Base-by-base conservation (phyloP, 805 yeast species). In the Ogataea allantospora region DNA sequence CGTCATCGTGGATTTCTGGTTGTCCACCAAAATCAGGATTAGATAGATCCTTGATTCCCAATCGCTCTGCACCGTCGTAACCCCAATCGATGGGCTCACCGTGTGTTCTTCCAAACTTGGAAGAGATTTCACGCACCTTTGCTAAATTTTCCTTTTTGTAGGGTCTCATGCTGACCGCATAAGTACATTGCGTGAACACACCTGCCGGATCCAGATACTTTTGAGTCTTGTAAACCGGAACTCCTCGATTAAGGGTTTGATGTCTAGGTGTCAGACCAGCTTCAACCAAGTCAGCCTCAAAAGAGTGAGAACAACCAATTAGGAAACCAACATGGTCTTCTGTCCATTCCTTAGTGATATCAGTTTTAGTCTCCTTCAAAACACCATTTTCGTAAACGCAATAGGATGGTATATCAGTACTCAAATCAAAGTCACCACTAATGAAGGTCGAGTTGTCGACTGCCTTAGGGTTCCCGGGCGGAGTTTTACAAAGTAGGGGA, bases 31-130 rank as follows among this genome's bases (percentile, higher is more conserved):
- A 66, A 8, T 67, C 71, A 1, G 70, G 71, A 5, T 34, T 39
- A 2, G 19, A 37, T 5, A 66, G 31, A 33, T 63, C 57, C 7
- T 40, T 32, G 15, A 68, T 65, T 2, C 71, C 71, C 15, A 68
- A 43, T 24, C 65, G 48, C 24, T 50, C 42, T 1, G 56, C 57
- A 5, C 62, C 70, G 21, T 63, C 70, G 46, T 46, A 61, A 1
- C 71, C 71, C 68, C 70, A 65, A 22, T 63, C 71, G 34, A 67
- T 51, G 9, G 72, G 73, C 33, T 58, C 68, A 2, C 71, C 73
- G 42, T 67, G 71, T 6, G 65, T 57, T 30, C 49, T 48, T 13
- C 47, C 43, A 50, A 55, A 67, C 5, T 35, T 36, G 7, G 59
- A 27, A 10, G 68, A 58, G 18, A 68, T 57, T 9, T 43, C 45